A percentile compares a stretch with the other conserved stretches of the same genome.
Conservation (phyloP, 2,329 filamentous ascomycete genomes). For the Huntiella abstrusa region DNA sequence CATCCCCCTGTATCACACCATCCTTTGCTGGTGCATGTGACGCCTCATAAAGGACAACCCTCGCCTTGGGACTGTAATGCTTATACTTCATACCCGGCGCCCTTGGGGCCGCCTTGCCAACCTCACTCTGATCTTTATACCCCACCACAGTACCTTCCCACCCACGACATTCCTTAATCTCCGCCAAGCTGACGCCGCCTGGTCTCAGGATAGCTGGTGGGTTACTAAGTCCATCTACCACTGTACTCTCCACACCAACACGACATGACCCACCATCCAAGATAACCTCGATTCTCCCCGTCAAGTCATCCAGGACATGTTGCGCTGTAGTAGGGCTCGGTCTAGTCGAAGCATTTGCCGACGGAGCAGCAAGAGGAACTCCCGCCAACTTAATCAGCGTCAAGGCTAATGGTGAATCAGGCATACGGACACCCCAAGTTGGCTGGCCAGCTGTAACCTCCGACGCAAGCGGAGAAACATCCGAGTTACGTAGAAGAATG, state of each 20-base stretch:
- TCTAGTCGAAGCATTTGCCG: slow-evolving; percentile 83
- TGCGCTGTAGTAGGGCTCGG: slow-evolving; percentile 80
- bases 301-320: slow-evolving; percentile 72
- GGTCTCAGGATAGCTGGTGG: slow-evolving; percentile 73
- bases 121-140: slow-evolving; percentile 59
- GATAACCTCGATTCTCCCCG: slow-evolving; percentile 67
- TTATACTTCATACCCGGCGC: slow-evolving; percentile 99
- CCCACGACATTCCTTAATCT: slow-evolving; percentile 52
- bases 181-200: slow-evolving; percentile 69
- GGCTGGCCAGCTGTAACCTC: slow-evolving; percentile 74
- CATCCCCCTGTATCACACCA: slow-evolving; percentile 21
- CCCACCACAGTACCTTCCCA: slow-evolving; percentile 65
- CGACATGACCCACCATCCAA: slow-evolving; percentile 72
- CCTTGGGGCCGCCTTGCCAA: slow-evolving; percentile 45
- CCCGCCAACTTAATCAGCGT: slow-evolving; percentile 66
- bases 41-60: slow-evolving; percentile 64
- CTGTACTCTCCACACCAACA: slow-evolving; percentile 90
- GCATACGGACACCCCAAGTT: slow-evolving; percentile 85
- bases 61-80: slow-evolving; percentile 84
- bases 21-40: slow-evolving; percentile 19
- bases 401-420: slow-evolving; percentile 58
- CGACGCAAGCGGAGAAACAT: slow-evolving; percentile 53
- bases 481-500: slow-evolving; percentile 63
- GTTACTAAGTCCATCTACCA: slow-evolving; percentile 71
- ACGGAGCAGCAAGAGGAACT: slow-evolving; percentile 72